Conservation (phyloP, 352 stramenopile species). For the Phytophthora meadii region DNA sequence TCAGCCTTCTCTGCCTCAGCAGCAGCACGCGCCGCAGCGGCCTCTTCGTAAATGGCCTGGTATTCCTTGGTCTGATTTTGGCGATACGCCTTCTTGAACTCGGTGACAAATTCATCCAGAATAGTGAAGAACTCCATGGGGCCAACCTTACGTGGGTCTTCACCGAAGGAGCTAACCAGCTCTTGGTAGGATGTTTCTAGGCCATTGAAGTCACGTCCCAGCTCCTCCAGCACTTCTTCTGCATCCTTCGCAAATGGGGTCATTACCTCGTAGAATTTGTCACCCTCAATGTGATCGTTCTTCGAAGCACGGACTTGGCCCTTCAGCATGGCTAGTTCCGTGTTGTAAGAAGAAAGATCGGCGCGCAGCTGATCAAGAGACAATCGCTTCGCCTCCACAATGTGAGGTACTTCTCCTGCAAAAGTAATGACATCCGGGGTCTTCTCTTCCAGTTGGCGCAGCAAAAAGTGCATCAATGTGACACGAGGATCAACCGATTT, state of each 20-base stretch:
- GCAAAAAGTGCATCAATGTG: slow-evolving; percentile 85
- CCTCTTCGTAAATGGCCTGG: slow-evolving; percentile 77
- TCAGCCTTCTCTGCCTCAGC: slow-evolving; percentile 61
- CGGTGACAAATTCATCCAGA: slow-evolving; percentile 82
- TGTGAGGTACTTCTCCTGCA: slow-evolving; percentile 79
- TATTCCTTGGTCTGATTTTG: slow-evolving; percentile 91
- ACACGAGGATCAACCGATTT: slow-evolving; percentile 84
- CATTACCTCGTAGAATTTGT: slow-evolving; percentile 88
- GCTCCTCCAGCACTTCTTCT: slow-evolving; percentile 81
- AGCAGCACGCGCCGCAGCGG: slow-evolving; percentile 48
- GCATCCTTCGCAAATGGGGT: slow-evolving; percentile 82
- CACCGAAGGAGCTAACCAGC: slow-evolving; percentile 82
- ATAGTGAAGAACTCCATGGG: slow-evolving; percentile 88
- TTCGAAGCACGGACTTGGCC: slow-evolving; percentile 83
- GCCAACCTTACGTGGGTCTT: slow-evolving; percentile 82
- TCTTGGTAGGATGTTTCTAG: slow-evolving; percentile 82
- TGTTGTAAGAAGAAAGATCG: slow-evolving; percentile 84
- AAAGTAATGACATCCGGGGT: slow-evolving; percentile 80
- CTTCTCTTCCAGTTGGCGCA: slow-evolving; percentile 83
- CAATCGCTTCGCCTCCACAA: slow-evolving; percentile 77
- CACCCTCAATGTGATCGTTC: slow-evolving; percentile 71
- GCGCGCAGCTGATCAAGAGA: slow-evolving; percentile 85
- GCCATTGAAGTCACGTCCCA: slow-evolving; percentile 75
- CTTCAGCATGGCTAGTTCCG: slow-evolving; percentile 85
- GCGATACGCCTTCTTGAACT: slow-evolving; percentile 90